Conservation (phyloP, 2,329 filamentous ascomycete genomes). For the Diaporthe batatas region DNA sequence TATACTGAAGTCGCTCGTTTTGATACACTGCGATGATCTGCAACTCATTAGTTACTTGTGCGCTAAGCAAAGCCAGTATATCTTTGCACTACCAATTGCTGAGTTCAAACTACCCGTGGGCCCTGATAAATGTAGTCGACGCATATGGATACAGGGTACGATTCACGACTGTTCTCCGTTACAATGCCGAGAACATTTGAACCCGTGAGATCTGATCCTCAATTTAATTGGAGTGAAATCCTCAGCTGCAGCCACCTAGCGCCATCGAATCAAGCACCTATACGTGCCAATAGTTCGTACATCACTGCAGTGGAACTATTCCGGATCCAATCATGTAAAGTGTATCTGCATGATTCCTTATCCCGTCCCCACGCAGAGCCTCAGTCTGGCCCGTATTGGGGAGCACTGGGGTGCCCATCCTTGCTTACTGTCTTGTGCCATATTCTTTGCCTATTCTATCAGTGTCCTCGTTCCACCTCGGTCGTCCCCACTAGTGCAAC, state of each 20-base stretch:
- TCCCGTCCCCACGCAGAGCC: constrained; percentile 8
- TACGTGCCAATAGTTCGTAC: constrained; percentile 25
- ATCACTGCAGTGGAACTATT: constrained; percentile 32
- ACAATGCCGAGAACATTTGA: background rate
- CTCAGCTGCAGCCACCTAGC: background rate
- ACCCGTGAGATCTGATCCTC: background rate
- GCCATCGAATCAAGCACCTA: background rate
- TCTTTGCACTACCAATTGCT: background rate
- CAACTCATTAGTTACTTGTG: background rate
- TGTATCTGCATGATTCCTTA: background rate
- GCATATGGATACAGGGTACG: no score
- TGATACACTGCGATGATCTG: background rate
- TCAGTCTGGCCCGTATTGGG: background rate
- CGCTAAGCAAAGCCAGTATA: background rate
- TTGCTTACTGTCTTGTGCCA: constrained; percentile 19
- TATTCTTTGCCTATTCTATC: background rate
- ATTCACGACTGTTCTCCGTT: background rate
- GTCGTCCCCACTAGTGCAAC: background rate
- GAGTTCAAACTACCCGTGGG: no score
- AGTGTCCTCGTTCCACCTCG: background rate
- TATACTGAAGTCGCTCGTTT: no score
- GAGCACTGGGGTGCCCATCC: background rate
- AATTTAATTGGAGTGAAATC: background rate
- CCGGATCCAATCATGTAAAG: constrained; percentile 1
- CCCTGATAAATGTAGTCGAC: background rate